Evolutionary conservation across 805 yeast species (phyloP).

Genomic region (Ogataea ramenticola): DNA sequence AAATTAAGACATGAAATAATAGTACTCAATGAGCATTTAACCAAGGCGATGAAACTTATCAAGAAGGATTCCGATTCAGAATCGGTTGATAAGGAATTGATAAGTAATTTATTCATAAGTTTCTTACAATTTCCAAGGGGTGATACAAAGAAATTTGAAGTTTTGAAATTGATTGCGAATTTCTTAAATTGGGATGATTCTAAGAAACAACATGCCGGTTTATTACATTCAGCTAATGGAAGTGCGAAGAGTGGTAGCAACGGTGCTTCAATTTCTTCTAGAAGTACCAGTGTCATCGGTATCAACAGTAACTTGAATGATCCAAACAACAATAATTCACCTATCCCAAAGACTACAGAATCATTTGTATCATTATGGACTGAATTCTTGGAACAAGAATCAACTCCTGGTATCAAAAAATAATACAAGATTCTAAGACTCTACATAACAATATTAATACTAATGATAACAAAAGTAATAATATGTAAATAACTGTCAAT

Average conservation of each 20-base stretch:
- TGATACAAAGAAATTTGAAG: slow-evolving; percentile 92
- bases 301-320: slow-evolving; percentile 26
- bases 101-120: slow-evolving; percentile 78
- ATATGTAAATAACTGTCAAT: too few relatives aligned
- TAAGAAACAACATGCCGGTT: slow-evolving; percentile 69
- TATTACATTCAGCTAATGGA: slow-evolving; percentile 22
- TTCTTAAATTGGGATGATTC: slow-evolving; percentile 85
- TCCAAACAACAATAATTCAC: slow-evolving; percentile 3
- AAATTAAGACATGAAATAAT: slow-evolving; percentile 93
- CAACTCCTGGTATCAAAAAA: slow-evolving; percentile 26
- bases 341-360: slow-evolving; percentile 17
- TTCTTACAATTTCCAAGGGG: slow-evolving; percentile 86
- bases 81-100: slow-evolving; percentile 79
- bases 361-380: slow-evolving; percentile 71
- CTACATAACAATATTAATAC: too few relatives aligned
- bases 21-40: slow-evolving; percentile 85
- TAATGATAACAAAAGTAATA: too few relatives aligned
- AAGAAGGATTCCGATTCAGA: slow-evolving; percentile 71
- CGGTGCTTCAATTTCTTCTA: slow-evolving; percentile 4
- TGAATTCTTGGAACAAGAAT: slow-evolving; percentile 69
- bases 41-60: slow-evolving; percentile 83
- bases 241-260: slow-evolving; percentile 1
- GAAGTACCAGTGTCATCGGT: slow-evolving; percentile 7
- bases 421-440: too few relatives aligned
- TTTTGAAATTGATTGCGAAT: slow-evolving; percentile 73